Evolutionary conservation across 345 rosid species (phyloP).

Genomic region (Moricandia moricandioides): DNA sequence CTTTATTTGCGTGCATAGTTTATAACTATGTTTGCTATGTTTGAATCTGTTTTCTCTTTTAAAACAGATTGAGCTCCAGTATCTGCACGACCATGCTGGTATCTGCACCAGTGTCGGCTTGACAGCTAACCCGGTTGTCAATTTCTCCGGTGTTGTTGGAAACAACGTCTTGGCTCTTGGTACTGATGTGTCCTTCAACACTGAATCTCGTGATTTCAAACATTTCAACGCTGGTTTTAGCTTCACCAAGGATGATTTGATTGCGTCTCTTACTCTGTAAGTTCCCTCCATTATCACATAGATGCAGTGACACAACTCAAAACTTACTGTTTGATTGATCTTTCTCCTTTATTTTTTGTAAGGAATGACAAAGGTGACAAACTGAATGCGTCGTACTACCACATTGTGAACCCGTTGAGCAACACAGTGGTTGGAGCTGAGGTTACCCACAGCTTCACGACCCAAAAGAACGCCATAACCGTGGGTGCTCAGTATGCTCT

Average conservation of each 20-base stretch:
- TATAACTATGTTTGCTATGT: background rate
- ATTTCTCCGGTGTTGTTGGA: constrained; percentile 90
- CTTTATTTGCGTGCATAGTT: background rate
- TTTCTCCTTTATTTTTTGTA: background rate
- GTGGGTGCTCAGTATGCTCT: constrained; percentile 83
- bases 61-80: constrained; percentile 82
- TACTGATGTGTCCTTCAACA: constrained; percentile 84
- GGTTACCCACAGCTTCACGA: constrained; percentile 78
- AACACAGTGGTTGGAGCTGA: constrained; percentile 95
- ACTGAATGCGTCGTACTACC: constrained; percentile 85
- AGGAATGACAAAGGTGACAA: constrained; percentile 88
- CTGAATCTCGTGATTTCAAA: constrained; percentile 69
- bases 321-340: background rate
- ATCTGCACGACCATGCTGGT: constrained; percentile 87
- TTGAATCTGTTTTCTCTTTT: background rate
- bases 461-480: constrained; percentile 73
- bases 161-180: constrained; percentile 58
- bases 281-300: constrained; percentile 23
- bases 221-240: constrained; percentile 73
- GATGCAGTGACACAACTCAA: background rate
- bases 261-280: constrained; percentile 79
- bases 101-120: constrained; percentile 79
- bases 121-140: constrained; percentile 76
- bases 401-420: constrained; percentile 70
- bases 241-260: constrained; percentile 64